phyloP scores from a whole-genome alignment of 768 basidiomycete genomes.

The Collybiopsis confluens region DNA sequence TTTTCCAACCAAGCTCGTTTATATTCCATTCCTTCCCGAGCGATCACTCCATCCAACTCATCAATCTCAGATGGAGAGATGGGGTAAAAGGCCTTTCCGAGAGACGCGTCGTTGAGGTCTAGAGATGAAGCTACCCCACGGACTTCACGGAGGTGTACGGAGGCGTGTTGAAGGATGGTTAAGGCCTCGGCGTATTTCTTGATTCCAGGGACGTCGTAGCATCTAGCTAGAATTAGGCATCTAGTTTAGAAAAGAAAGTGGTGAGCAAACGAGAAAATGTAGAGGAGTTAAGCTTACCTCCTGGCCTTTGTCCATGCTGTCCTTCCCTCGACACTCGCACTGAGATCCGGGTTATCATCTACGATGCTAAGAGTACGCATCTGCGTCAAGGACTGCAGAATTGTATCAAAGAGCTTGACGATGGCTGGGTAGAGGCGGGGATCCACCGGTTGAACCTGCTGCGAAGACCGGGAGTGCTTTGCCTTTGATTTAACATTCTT shows the following conservation, averaged over 20 bases:
- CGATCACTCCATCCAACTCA: constrained; percentile 48
- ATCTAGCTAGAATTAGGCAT: constrained; percentile 71
- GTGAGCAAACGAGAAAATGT: background rate
- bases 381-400: constrained; percentile 80
- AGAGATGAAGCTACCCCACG: constrained; percentile 42
- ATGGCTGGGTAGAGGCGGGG: constrained; percentile 77
- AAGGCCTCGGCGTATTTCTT: constrained; percentile 74
- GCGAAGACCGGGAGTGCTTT: constrained; percentile 6
- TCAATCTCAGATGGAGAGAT: constrained; percentile 40
- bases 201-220: constrained; percentile 46
- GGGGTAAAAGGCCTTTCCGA: constrained; percentile 51
- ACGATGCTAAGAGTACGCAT: constrained; percentile 81
- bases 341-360: constrained; percentile 83
- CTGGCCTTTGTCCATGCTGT: constrained; percentile 71
- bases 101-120: constrained; percentile 43
- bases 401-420: constrained; percentile 83
- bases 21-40: constrained; percentile 41
- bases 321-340: constrained; percentile 72
- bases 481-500: constrained; percentile 3
- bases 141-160: constrained; percentile 72
- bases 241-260: constrained; percentile 29
- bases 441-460: constrained; percentile 50
- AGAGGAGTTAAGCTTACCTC: constrained; percentile 39
- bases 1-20: constrained; percentile 78
- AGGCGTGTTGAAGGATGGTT: constrained; percentile 64